These are phyloP conservation scores for Auriscalpium orientale DNA, from an alignment of 768 basidiomycete genomes.

Conservation along the genomic window DNA sequence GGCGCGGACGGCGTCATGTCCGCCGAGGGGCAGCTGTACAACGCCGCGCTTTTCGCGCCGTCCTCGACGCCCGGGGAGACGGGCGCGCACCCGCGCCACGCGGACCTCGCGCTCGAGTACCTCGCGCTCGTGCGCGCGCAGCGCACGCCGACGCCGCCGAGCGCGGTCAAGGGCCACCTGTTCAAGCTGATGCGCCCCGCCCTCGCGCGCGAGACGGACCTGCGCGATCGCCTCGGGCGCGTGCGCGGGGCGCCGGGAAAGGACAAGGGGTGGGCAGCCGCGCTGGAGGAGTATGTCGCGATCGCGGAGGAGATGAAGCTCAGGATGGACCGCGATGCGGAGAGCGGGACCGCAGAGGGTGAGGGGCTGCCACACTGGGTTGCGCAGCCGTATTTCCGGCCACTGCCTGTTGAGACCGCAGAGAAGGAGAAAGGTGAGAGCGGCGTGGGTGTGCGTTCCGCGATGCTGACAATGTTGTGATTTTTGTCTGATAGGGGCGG, in stretches of 20 bases:
- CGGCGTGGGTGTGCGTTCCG: background rate
- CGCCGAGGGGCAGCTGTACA: constrained; percentile 92
- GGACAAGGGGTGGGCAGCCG: no score
- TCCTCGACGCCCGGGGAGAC: constrained; percentile 17
- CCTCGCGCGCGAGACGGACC: constrained; percentile 53
- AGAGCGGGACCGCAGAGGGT: constrained; percentile 23
- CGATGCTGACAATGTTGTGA: background rate
- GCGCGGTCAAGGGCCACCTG: constrained; percentile 85
- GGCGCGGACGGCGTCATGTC: constrained; percentile 92
- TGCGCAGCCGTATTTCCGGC: constrained; percentile 63
- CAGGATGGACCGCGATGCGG: constrained; percentile 50
- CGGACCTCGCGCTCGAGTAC: constrained; percentile 77
- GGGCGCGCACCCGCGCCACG: constrained; percentile 46
- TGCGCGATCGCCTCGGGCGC: constrained; percentile 65
- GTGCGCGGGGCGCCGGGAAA: constrained; percentile 19
- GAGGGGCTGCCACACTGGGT: constrained; percentile 65
- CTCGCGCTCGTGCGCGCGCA: constrained; percentile 67
- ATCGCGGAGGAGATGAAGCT: constrained; percentile 53
- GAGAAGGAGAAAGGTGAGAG: constrained; percentile 1
- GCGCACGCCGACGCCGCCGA: constrained; percentile 60
- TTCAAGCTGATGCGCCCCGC: constrained; percentile 89
- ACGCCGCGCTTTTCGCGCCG: constrained; percentile 69
- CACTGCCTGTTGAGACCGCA: constrained; percentile 11
- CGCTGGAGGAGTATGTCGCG: constrained; percentile 32
- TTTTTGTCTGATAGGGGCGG: background rate